These are phyloP conservation scores for Trichoderma sp. DNA, from an alignment of 2,329 filamentous ascomycete genomes.

Conservation along the genomic window DNA sequence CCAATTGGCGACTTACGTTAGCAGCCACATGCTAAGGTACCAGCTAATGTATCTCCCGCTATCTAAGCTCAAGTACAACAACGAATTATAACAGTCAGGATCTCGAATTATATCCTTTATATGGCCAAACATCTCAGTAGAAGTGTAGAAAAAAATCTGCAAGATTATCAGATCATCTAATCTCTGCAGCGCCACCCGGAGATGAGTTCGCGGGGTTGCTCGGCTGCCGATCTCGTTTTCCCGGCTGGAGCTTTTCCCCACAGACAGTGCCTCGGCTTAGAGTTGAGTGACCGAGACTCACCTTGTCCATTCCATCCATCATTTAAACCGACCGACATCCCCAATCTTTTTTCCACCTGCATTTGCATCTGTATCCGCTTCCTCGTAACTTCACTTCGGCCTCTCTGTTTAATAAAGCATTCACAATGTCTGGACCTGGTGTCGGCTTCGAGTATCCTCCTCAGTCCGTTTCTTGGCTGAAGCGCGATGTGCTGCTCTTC, in stretches of 20 bases:
- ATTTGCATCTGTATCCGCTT: background rate
- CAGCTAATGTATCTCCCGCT: background rate
- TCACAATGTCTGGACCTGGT: slow-evolving; percentile 50
- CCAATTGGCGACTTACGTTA: background rate
- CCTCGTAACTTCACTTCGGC: background rate
- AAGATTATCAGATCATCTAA: slow-evolving; percentile 9
- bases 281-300: background rate
- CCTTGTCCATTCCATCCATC: background rate
- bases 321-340: background rate
- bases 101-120: background rate
- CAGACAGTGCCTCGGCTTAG: slow-evolving; percentile 10
- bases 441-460: slow-evolving; percentile 79
- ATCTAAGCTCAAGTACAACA: background rate
- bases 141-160: background rate
- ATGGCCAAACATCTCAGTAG: background rate
- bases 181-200: background rate
- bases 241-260: slow-evolving; percentile 13
- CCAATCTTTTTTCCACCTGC: background rate
- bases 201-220: slow-evolving; percentile 15
- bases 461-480: slow-evolving; percentile 77
- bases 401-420: background rate
- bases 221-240: background rate
- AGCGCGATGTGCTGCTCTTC: slow-evolving; percentile 87
- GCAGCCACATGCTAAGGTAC: background rate
- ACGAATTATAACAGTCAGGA: background rate